Percentiles rank a stretch among this genome's conserved stretches.
Evolutionary conservation across 768 basidiomycete genomes (phyloP).

Genomic region (Neoboletus subvelutipes): DNA sequence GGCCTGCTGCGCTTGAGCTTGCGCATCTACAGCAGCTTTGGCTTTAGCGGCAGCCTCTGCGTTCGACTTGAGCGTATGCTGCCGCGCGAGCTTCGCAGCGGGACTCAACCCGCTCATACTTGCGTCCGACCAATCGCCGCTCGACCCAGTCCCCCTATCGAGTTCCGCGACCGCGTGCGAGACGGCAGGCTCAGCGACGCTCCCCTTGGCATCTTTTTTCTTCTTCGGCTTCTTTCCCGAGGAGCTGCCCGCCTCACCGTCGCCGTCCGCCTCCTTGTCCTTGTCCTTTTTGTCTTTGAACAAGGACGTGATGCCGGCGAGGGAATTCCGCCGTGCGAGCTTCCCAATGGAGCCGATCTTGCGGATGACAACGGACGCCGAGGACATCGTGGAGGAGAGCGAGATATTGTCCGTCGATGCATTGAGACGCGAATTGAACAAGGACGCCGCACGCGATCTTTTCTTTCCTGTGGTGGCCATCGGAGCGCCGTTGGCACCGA

Average conservation of each 20-base stretch:
- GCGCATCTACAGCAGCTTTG: constrained; percentile 33
- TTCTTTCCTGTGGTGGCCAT: constrained; percentile 51
- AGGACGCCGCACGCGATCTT: constrained; percentile 63
- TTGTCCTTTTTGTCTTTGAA: constrained; percentile 83
- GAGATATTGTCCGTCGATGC: constrained; percentile 94
- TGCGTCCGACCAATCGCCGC: constrained; percentile 56
- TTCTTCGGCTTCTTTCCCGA: constrained; percentile 46
- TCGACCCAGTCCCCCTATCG: constrained; percentile 50
- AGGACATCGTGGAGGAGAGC: constrained; percentile 89
- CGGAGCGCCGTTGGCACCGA: constrained; percentile 18
- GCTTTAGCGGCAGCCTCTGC: constrained; percentile 48
- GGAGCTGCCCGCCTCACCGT: constrained; percentile 24
- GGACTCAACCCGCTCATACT: constrained; percentile 79
- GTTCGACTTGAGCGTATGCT: constrained; percentile 88
- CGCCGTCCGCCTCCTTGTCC: constrained; percentile 37
- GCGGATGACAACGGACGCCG: constrained; percentile 93
- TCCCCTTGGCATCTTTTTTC: constrained; percentile 61
- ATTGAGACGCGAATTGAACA: constrained; percentile 90
- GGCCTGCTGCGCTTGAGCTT: constrained; percentile 23
- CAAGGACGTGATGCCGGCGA: constrained; percentile 88
- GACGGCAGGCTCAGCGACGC: constrained; percentile 66
- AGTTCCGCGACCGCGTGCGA: constrained; percentile 85
- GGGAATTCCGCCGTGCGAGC: constrained; percentile 82
- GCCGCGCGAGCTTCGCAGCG: constrained; percentile 84
- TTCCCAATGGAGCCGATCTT: constrained; percentile 92